Percentiles rank a stretch among this genome's conserved stretches.
Evolutionary conservation across 768 basidiomycete genomes (phyloP).

Genomic region (Boletus bicolor): DNA sequence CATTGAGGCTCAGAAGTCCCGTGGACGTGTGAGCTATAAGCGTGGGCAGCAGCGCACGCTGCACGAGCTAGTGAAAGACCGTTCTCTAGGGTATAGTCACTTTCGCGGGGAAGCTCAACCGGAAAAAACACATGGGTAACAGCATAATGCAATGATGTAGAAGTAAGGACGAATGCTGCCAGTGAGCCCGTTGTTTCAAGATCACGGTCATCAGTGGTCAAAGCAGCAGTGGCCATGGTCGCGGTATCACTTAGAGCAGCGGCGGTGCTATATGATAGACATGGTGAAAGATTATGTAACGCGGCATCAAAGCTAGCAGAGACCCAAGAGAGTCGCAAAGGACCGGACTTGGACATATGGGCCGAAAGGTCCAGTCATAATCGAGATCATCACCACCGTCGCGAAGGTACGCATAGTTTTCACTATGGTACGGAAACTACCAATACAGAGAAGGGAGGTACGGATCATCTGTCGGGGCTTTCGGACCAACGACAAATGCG

Average conservation of each 20-base stretch:
- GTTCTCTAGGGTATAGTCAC: neutral
- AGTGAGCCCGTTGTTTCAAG: neutral
- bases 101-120: neutral
- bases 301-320: too few relatives aligned
- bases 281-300: too few relatives aligned
- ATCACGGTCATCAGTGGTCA: too few relatives aligned
- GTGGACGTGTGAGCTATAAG: neutral
- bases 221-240: too few relatives aligned
- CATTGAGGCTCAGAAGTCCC: neutral
- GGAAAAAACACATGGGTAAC: conserved; percentile 14
- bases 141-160: neutral
- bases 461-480: neutral
- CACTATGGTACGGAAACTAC: neutral
- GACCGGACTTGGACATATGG: too few relatives aligned
- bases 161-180: neutral
- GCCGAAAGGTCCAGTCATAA: too few relatives aligned
- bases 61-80: neutral
- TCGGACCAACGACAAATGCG: neutral
- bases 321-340: too few relatives aligned
- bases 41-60: neutral
- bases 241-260: too few relatives aligned
- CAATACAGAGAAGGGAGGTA: neutral
- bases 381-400: neutral
- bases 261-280: too few relatives aligned
- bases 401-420: neutral